phyloP scores from a whole-genome alignment of 2,329 filamentous ascomycete species.

The Microsporum ferrugineum region DNA sequence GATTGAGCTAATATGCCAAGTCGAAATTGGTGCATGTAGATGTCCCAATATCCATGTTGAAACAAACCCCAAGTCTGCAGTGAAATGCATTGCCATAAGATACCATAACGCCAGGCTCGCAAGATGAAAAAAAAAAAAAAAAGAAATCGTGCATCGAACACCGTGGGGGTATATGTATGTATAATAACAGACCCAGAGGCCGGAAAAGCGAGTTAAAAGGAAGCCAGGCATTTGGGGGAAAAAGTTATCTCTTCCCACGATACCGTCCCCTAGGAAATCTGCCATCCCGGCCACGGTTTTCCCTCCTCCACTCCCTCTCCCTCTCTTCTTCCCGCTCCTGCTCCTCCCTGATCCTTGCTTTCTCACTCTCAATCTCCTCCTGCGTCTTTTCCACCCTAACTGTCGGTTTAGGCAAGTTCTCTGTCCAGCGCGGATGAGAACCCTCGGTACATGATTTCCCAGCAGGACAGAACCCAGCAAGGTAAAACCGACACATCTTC shows the following conservation, averaged over 20 bases:
- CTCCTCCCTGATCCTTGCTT: conserved; percentile 46
- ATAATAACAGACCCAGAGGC: neutral
- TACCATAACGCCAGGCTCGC: neutral
- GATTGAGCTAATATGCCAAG: neutral
- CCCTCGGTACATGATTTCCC: conserved; percentile 63
- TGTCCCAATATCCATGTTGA: neutral
- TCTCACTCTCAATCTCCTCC: conserved; percentile 54
- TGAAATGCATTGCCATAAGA: neutral
- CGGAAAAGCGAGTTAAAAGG: neutral
- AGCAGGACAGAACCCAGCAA: conserved; percentile 90
- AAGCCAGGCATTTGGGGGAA: neutral
- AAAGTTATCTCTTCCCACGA: conserved; percentile 33
- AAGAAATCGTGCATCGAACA: neutral
- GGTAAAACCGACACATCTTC: conserved; percentile 69
- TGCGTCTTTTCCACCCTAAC: conserved; percentile 58
- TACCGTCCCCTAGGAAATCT: conserved; percentile 32
- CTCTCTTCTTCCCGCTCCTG: conserved; percentile 46
- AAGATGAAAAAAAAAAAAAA: neutral
- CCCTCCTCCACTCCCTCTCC: conserved; percentile 42
- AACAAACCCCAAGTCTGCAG: neutral
- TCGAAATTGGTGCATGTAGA: neutral
- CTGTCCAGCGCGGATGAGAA: conserved; percentile 67
- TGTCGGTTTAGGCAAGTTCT: conserved; percentile 51
- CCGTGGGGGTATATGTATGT: neutral
- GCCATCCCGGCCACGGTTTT: conserved; percentile 41